Base-by-base conservation (phyloP, 1,284 basidiomycete genomes). In the Naganishia cerealis region DNA sequence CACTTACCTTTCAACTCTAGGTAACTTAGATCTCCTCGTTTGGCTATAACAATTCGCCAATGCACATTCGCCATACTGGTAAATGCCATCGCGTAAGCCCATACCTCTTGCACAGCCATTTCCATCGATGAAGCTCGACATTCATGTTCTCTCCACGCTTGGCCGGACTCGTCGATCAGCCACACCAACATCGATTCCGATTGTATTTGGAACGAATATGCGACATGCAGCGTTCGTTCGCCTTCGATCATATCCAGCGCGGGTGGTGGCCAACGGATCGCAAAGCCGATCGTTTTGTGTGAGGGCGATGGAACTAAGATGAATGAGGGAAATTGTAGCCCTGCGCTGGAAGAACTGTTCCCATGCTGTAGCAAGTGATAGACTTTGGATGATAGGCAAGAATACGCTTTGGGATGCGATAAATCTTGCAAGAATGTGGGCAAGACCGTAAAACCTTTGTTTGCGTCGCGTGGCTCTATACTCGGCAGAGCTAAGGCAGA, bases 211-310 rank as follows among this genome's bases (percentile, higher is more conserved):
- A 62, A 24, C n/a, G 26, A 18, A 57, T 67, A 67, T 10, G 57
- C 66, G 29, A 67, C 24, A 62, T 67, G 66, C 15, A 67, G 50
- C 5, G 53, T 67, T 15, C 66, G 57, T 43, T 61, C 66, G 9
- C 57, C 54, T 38, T 67, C 66, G 13, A 57, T 55, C 15, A 61
- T 26, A 26, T 61, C 53, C 50, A 61, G 29, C 15, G 50, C 53
- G 9, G 66, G 58, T 13, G 57, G 50, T 12, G 66, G 66, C 66
- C 66, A 67, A 24, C 56, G 66, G 3, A 67, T 40, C 1, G 66
- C 57, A 46, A 67, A 67, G 52, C 38, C 42, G 29, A 54, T 40
- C 12, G 57, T 55, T 13, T 21, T 59, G 13, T 57, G 21, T 33
- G 43, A 39, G 13, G 26, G n/a, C 16, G 42, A 26, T 36, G 66